Evolutionary conservation across 106 monocot genomes (phyloP).

Genomic region (Alisma plantagoaquatica): DNA sequence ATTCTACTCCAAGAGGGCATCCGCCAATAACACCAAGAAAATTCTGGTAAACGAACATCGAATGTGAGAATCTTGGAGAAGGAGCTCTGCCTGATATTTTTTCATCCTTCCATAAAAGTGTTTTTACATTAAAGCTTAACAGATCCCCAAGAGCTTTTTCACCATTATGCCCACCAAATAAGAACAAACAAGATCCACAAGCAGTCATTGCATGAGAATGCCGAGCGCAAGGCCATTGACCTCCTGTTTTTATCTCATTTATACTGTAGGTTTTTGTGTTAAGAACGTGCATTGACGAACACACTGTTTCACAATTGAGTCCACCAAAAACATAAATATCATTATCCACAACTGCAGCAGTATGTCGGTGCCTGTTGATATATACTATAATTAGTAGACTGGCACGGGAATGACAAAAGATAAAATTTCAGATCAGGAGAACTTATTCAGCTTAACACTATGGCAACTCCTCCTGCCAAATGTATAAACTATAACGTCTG

Average conservation of each 20-base stretch:
- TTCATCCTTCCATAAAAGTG: slow-evolving; percentile 38
- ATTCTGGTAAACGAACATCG: slow-evolving; percentile 69
- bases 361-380: slow-evolving; percentile 80
- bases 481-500: too few relatives aligned
- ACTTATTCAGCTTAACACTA: too few relatives aligned
- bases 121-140: slow-evolving; percentile 58
- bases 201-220: slow-evolving; percentile 80
- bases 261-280: slow-evolving; percentile 50
- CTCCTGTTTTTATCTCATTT: slow-evolving; percentile 35
- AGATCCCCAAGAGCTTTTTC: slow-evolving; percentile 66
- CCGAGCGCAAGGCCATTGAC: slow-evolving; percentile 74
- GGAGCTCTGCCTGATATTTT: slow-evolving; percentile 50
- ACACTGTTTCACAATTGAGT: slow-evolving; percentile 57
- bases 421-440: not conserved
- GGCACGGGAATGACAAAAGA: not conserved
- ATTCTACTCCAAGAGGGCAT: slow-evolving; percentile 52
- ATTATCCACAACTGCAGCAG: slow-evolving; percentile 60
- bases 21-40: slow-evolving; percentile 84
- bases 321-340: slow-evolving; percentile 92
- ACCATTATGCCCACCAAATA: slow-evolving; percentile 93
- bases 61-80: slow-evolving; percentile 87
- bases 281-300: slow-evolving; percentile 66
- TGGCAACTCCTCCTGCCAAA: not conserved
- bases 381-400: not conserved
- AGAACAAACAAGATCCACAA: slow-evolving; percentile 36